A percentile compares a stretch with the other conserved stretches of the same genome.
These are phyloP conservation scores for Ceratobasidium papillatum DNA, from an alignment of 1,284 basidiomycete species.

Conservation along the genomic window DNA sequence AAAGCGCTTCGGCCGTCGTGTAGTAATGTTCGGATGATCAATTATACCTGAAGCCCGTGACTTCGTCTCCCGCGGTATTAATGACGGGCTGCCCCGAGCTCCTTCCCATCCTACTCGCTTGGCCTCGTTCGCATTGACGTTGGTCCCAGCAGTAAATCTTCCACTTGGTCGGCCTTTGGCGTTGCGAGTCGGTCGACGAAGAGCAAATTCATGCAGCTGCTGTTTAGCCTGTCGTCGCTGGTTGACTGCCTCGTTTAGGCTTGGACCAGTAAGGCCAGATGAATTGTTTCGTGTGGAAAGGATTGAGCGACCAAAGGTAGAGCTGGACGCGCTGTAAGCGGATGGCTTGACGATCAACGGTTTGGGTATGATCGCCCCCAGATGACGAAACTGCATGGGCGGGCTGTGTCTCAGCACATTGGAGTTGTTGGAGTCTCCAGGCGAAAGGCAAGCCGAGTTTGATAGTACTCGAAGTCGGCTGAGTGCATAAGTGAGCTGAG, in stretches of 20 bases:
- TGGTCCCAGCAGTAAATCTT: not conserved
- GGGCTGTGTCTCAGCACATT: not conserved
- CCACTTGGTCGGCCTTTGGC: conserved; percentile 9
- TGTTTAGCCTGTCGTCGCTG: conserved; percentile 28
- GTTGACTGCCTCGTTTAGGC: conserved; percentile 26
- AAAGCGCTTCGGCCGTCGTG: conserved; percentile 11
- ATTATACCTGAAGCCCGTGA: conserved; percentile 13
- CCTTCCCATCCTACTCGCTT: conserved; percentile 27
- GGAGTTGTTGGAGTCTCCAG: not conserved
- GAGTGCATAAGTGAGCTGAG: conserved; percentile 37
- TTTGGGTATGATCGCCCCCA: conserved; percentile 26
- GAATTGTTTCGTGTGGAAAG: not conserved
- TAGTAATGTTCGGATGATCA: conserved; percentile 21
- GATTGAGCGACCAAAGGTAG: conserved; percentile 11
- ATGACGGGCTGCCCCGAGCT: conserved; percentile 16
- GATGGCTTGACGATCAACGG: conserved; percentile 34
- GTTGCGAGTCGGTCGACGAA: conserved; percentile 21
- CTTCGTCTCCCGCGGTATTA: conserved; percentile 12
- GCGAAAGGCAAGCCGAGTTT: conserved; percentile 23
- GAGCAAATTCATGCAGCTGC: conserved; percentile 30
- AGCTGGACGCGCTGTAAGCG: not conserved
- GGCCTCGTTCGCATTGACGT: not conserved
- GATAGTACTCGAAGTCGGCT: conserved; percentile 26
- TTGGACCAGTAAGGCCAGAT: conserved; percentile 21
- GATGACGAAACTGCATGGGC: not conserved